A percentile compares a stretch with the other conserved stretches of the same genome.
These are phyloP conservation scores for Phytophthora parvispora DNA, from an alignment of 352 stramenopile genomes.

Conservation along the genomic window DNA sequence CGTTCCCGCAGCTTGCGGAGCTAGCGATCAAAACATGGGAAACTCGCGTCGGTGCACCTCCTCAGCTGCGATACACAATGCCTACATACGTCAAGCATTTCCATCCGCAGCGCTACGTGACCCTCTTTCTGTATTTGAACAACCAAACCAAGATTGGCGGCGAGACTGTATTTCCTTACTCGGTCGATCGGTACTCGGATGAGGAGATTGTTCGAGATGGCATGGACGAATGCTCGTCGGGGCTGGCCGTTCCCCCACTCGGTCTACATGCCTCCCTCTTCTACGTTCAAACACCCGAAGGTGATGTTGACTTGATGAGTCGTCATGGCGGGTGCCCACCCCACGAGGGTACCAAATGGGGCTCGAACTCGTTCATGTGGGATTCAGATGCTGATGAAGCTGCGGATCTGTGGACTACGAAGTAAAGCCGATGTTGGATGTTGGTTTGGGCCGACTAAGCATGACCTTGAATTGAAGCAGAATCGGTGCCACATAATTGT, in stretches of 20 bases:
- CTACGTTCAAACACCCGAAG: conserved; percentile 84
- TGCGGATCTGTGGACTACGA: conserved; percentile 79
- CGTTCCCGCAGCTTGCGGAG: conserved; percentile 66
- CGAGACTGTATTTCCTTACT: conserved; percentile 97
- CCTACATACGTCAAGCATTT: conserved; percentile 80
- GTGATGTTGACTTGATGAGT: conserved; percentile 77
- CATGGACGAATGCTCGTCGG: conserved; percentile 85
- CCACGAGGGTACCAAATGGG: conserved; percentile 86
- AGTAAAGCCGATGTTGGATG: conserved; percentile 59
- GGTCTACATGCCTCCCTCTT: conserved; percentile 85
- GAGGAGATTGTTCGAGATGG: conserved; percentile 75
- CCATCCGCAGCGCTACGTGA: conserved; percentile 96
- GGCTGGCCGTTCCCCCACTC: conserved; percentile 75
- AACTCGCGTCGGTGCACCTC: conserved; percentile 35
- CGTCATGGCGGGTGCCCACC: conserved; percentile 83
- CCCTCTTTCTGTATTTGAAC: conserved; percentile 98
- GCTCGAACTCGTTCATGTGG: conserved; percentile 90
- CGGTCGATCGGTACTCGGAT: conserved; percentile 75
- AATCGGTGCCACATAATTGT: too few species aligned
- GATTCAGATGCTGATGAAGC: conserved; percentile 84
- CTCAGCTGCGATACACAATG: conserved; percentile 62
- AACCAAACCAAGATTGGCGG: conserved; percentile 96
- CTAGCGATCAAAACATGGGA: conserved; percentile 83
- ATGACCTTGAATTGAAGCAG: too few species aligned
- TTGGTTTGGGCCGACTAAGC: too few species aligned